Base-by-base conservation (phyloP, 2,329 filamentous ascomycete genomes). In the Colletotrichum sp. region DNA sequence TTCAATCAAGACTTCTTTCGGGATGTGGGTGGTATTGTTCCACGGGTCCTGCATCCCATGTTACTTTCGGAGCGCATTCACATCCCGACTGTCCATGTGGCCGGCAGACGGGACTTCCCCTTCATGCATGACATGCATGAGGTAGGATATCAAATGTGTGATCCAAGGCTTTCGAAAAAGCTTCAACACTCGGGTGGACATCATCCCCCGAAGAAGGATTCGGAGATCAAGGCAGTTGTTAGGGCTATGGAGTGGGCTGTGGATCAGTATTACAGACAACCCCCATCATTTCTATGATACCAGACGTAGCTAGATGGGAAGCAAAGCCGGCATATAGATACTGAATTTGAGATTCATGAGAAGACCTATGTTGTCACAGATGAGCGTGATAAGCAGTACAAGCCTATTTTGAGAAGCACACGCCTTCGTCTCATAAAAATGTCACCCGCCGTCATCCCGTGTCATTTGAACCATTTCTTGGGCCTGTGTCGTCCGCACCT, bases 171-270 rank as follows among this genome's bases (percentile, higher is more conserved):
- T 3, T 75, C 75, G 2, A 77, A 75, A 30, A 75, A 68, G 68
- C 8, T 77, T 5, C 34, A 66, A 39, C 75, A 77, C 15, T 68
- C 72, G 10, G 75, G 72, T 3, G 72, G 72, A 3, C 75, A 77
- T 28, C 63, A 72, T n/a, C 75, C 67, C 1, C 75, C 72, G 3
- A 70, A 75, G 52, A 71, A 71, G 39, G 60, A 65, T 12, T 63
- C 39, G 8, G 75, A 75, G 5, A 68, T 75, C 13, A 72, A 77
- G 72, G 62, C 60, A 5, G 72, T 71, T 1, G 75, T 75, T 8
- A 62, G 72, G 44, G 75, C 75, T n/a, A 76, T 76, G 30, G 76
- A 77, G 26, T 77, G 75, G 72, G 75, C 72, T 26, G 34, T 66
- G 5, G 72, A 65, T 18, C 72, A 74, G 22, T 71, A 66, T 39